Base-by-base conservation (phyloP, 1,284 basidiomycete species). In the Phellopilus nigrolimitatus region DNA sequence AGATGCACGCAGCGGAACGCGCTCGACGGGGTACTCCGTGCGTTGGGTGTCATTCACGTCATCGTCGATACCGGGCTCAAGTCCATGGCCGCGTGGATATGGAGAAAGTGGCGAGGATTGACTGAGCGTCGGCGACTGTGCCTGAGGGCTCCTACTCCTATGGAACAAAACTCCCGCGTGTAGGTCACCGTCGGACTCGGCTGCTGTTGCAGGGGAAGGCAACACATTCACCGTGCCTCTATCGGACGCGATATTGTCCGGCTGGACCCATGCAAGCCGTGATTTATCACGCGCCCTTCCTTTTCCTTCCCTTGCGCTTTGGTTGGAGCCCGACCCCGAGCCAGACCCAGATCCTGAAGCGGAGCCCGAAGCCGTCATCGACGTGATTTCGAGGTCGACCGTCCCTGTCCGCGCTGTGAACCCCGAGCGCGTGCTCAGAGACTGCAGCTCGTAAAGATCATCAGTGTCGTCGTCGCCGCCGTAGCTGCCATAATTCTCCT, bases 401-500 rank as follows among this genome's bases (percentile, higher is more conserved):
- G 33, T 28, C 21, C 30, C 28, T 25, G 46, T 36, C 21, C 25
- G 44, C n/a, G 51, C 21, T 7, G 44, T 41, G n/a, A 28, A 7
- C 28, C 48, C 48, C 28, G 48, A 44, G 3, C 49, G 49, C 15
- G 47, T 48, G 30, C 46, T 53, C 4, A 27, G 25, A 3, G 45
- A 47, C 17, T 42, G 51, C 17, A 48, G 39, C 46, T 47, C 38
- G 24, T 48, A 48, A 4, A 47, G 22, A 13, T 43, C 51, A 2
- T 28, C 39, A 22, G 42, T 39, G 6, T 48, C 51, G 8, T 37
- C 51, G 25, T 42, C 28, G 27, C 21, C 36, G 21, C 24, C 41
- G 19, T 52, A 52, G 37, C 37, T 47, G 25, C 34, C 46, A 22
- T 48, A 53, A 33, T 42, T 53, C 21, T 48, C 51, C 9, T 17